Conservation (phyloP, 148 eudicot species). For the Camellia japonica region DNA sequence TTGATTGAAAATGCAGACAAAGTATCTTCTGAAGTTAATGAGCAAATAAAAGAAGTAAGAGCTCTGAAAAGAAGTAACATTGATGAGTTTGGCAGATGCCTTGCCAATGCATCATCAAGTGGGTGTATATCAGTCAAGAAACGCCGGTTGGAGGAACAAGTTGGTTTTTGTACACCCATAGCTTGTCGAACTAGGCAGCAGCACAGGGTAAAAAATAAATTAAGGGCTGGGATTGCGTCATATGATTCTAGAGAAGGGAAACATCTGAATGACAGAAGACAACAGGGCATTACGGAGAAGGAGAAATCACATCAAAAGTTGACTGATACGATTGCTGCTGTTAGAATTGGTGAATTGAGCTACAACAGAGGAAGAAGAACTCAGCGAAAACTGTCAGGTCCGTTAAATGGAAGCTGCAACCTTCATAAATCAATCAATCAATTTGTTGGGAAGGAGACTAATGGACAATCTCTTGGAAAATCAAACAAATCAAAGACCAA, state of each 20-base stretch:
- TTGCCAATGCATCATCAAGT: conserved; percentile 3
- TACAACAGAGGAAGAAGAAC: conserved; percentile 25
- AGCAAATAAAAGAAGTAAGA: conserved; percentile 15
- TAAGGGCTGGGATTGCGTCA: background rate
- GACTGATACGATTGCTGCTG: conserved; percentile 11
- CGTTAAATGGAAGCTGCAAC: conserved; percentile 9
- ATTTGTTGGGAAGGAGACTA: conserved; percentile 21
- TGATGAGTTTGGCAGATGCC: conserved; percentile 1
- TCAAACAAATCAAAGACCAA: conserved; percentile 32
- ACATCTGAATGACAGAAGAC: too few species aligned
- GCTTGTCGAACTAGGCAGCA: conserved; percentile 51
- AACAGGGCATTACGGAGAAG: background rate
- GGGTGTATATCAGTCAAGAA: conserved; percentile 29
- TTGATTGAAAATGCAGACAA: conserved; percentile 15
- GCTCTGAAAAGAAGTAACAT: conserved; percentile 8
- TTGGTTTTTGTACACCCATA: conserved; percentile 25
- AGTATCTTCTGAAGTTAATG: conserved; percentile 14
- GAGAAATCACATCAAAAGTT: conserved; percentile 15
- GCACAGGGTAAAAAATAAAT: conserved; percentile 11
- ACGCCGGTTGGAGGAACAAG: conserved; percentile 18
- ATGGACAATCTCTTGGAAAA: conserved; percentile 19
- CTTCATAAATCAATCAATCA: conserved; percentile 11
- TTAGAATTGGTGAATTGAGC: conserved; percentile 23
- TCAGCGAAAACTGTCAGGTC: conserved; percentile 18
- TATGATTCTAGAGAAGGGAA: background rate